Base-by-base conservation (phyloP, 805 yeast genomes). In the Saccharomycopsis selenospora region DNA sequence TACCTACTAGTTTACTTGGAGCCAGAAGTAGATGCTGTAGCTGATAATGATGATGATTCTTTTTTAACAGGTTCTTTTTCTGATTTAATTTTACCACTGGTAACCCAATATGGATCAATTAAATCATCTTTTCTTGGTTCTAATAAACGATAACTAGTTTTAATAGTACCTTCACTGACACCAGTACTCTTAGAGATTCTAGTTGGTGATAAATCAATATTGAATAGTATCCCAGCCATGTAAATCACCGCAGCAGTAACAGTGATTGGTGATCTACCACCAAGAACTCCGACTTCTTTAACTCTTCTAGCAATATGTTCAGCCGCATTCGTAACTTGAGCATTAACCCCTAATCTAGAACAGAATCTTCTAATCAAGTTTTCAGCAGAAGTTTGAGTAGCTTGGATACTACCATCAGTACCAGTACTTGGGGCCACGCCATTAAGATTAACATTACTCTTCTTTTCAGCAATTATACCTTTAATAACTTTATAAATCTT, bases 201-300 rank as follows among this genome's bases (percentile, higher is more conserved):
- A 1, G 83, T 68, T 0, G 96, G 90, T 2, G 85, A 71, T 30
- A 87, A 70, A 45, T 80, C 84, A 29, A 82, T 81, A 41, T 85
- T 85, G 63, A 90, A 90, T n/a, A 93, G 68, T n/a, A 86, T 70
- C 3, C 91, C 85, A 4, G 96, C 86, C 85, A 93, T 82, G 67
- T 91, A 93, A 43, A 93, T 91, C 3, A 93, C 95, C 1, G 97
- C 95, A 5, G 98, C 98, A 0, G 98, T 97, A 61, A 93, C 88
- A 30, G 99, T 91, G 47, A 90, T 90, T 25, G 99, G 99, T 2
- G 96, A 86, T 57, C 96, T 77, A 59, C 99, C 98, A 14, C 95
- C 97, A 60, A 93, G 73, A 33, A 91, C 95, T 48, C 97, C 96
- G 53, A 84, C 82, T 54, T 86, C 95, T 61, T 87, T 85, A 60